A percentile compares a stretch with the other conserved stretches of the same genome.
These are phyloP conservation scores for Penicillium subrubescens DNA, from an alignment of 495 filamentous ascomycete genomes.

Conservation along the genomic window DNA sequence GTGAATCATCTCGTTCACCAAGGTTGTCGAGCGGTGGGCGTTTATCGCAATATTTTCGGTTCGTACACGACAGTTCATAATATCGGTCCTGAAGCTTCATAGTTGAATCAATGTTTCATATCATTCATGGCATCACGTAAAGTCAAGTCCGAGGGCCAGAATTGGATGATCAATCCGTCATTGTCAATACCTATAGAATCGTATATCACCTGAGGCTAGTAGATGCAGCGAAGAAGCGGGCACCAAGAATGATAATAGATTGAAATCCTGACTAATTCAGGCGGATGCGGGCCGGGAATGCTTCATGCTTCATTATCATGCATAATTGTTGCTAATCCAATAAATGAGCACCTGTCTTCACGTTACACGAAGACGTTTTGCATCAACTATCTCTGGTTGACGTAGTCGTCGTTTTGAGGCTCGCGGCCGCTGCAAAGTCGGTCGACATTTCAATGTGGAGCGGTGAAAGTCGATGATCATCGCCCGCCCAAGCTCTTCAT, in stretches of 20 bases:
- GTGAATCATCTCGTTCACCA: background rate
- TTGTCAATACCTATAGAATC: conserved; percentile 9
- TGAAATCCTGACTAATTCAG: conserved; percentile 7
- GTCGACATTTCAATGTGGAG: conserved; percentile 19
- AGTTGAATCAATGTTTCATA: conserved; percentile 10
- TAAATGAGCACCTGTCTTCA: background rate
- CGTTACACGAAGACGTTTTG: conserved; percentile 17
- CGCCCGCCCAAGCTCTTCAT: conserved; percentile 29
- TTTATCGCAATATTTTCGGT: conserved; percentile 12
- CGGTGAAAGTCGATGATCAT: conserved; percentile 40
- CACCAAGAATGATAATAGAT: conserved; percentile 7
- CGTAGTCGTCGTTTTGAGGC: conserved; percentile 17
- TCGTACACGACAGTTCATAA: conserved; percentile 15
- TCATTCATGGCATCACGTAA: conserved; percentile 7
- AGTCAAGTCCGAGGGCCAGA: conserved; percentile 13
- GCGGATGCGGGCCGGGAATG: conserved; percentile 4
- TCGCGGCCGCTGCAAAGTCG: conserved; percentile 3
- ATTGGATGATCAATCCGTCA: conserved; percentile 5
- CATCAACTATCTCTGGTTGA: conserved; percentile 10
- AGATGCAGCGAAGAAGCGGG: conserved; percentile 3
- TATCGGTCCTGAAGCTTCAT: conserved; percentile 11
- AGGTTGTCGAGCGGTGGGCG: background rate
- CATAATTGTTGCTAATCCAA: conserved; percentile 11
- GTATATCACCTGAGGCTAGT: conserved; percentile 8
- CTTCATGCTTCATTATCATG: conserved; percentile 11